Evolutionary conservation across 2,329 filamentous ascomycete species (phyloP).

Genomic region (Bertia moriformis): DNA sequence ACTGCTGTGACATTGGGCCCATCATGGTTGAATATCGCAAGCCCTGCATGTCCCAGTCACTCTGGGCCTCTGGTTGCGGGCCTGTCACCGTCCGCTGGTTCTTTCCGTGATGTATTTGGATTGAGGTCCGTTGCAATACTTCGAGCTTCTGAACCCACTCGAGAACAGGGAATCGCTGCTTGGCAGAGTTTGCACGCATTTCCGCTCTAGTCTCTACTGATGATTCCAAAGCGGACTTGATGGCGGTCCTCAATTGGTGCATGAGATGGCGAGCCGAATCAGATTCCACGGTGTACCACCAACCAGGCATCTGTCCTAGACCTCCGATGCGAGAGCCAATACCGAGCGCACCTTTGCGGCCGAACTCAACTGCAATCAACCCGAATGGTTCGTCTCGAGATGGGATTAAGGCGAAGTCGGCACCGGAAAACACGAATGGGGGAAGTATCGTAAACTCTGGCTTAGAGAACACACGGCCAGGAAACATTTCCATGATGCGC

Average conservation of each 20-base stretch:
- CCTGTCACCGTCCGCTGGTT: conserved; percentile 7
- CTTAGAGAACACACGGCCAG: conserved; percentile 51
- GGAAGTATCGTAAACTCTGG: conserved; percentile 54
- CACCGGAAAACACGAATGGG: conserved; percentile 53
- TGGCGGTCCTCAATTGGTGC: conserved; percentile 50
- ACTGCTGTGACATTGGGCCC: neutral
- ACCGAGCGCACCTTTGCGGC: conserved; percentile 51
- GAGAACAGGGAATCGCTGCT: conserved; percentile 52
- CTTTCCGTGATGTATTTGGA: conserved; percentile 36
- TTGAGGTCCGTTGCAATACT: conserved; percentile 42
- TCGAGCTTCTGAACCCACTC: conserved; percentile 54
- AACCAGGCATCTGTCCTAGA: conserved; percentile 55
- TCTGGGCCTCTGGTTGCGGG: neutral
- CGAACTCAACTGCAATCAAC: conserved; percentile 55
- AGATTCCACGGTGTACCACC: conserved; percentile 58
- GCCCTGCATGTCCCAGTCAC: neutral
- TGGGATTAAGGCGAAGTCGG: conserved; percentile 55
- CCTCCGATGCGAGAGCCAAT: conserved; percentile 53
- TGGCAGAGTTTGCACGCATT: conserved; percentile 50
- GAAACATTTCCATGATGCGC: conserved; percentile 50
- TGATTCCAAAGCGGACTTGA: conserved; percentile 43
- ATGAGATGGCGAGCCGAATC: conserved; percentile 46
- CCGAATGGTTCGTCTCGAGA: conserved; percentile 58
- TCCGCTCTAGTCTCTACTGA: conserved; percentile 36
- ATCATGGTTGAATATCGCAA: neutral